These are phyloP conservation scores for Rhizophagus clarus DNA, from an alignment of 192 early-diverging fungal genomes.

Conservation along the genomic window DNA sequence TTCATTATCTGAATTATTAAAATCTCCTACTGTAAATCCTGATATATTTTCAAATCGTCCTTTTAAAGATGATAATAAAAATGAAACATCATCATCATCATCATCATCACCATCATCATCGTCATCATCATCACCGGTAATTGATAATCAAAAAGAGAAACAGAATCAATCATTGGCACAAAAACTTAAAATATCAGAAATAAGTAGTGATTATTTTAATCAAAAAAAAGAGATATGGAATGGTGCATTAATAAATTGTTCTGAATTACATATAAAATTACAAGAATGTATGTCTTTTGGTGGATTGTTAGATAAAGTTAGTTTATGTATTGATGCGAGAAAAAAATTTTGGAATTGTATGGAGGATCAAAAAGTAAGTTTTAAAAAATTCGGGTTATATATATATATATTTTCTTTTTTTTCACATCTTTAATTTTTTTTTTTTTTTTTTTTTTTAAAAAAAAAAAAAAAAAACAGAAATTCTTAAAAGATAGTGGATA, in stretches of 20 bases:
- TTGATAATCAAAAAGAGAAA: neutral
- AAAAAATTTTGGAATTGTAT: conserved; percentile 29
- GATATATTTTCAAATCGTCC: neutral
- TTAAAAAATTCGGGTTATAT: neutral
- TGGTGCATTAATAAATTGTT: conserved; percentile 22
- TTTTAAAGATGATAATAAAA: neutral
- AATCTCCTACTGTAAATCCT: conserved; percentile 8
- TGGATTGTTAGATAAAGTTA: conserved; percentile 2
- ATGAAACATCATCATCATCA: neutral
- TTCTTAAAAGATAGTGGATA: conserved; percentile 7
- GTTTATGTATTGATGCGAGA: conserved; percentile 7
- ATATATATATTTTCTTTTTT: no score
- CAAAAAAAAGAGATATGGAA: conserved; percentile 15
- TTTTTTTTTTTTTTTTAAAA: neutral
- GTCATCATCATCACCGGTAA: no score
- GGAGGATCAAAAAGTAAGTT: conserved; percentile 18
- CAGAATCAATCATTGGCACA: neutral
- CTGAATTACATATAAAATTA: conserved; percentile 23
- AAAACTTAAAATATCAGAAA: neutral
- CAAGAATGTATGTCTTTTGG: conserved; percentile 23
- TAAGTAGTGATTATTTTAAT: conserved; percentile 3
- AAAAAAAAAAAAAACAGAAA: neutral
- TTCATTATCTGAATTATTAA: neutral
- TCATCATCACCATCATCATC: no score
- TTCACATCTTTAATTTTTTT: no score